Conservation (phyloP, 805 yeast species). For the Yamadazyma laniorum region DNA sequence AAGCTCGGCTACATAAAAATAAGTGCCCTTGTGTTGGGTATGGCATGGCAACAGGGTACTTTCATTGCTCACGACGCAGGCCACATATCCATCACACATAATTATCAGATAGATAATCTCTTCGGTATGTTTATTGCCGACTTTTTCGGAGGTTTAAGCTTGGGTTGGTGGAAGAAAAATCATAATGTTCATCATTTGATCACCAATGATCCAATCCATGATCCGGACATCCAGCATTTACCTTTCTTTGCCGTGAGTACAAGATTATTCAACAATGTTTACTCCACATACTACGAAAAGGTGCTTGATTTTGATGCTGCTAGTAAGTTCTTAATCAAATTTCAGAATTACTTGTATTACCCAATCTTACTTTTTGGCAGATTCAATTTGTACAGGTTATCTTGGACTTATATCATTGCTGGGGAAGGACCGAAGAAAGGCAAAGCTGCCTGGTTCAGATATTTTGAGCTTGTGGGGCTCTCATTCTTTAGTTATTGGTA, state of each 20-base stretch:
- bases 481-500: constrained; percentile 77
- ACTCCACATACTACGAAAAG: constrained; percentile 77
- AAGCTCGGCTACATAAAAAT: constrained; percentile 42
- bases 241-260: constrained; percentile 88
- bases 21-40: constrained; percentile 67
- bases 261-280: constrained; percentile 63
- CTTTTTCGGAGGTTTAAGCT: constrained; percentile 80
- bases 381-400: constrained; percentile 76
- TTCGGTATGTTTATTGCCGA: constrained; percentile 74
- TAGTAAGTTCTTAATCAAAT: constrained; percentile 56
- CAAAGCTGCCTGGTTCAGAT: constrained; percentile 83
- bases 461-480: constrained; percentile 71
- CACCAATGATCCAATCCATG: constrained; percentile 92
- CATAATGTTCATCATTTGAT: constrained; percentile 91
- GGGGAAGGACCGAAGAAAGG: constrained; percentile 82
- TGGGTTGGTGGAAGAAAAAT: constrained; percentile 95
- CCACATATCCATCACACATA: constrained; percentile 78
- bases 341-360: constrained; percentile 72
- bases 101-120: constrained; percentile 71
- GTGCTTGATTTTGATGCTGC: constrained; percentile 63
- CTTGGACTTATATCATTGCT: constrained; percentile 72
- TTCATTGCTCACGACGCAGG: constrained; percentile 92
- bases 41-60: constrained; percentile 87
- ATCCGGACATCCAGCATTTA: constrained; percentile 90
- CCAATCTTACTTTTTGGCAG: constrained; percentile 81